Percentiles rank a stretch among this genome's conserved stretches.
phyloP scores from a whole-genome alignment of 805 yeast genomes.

The Sugiyamaella smithiae region DNA sequence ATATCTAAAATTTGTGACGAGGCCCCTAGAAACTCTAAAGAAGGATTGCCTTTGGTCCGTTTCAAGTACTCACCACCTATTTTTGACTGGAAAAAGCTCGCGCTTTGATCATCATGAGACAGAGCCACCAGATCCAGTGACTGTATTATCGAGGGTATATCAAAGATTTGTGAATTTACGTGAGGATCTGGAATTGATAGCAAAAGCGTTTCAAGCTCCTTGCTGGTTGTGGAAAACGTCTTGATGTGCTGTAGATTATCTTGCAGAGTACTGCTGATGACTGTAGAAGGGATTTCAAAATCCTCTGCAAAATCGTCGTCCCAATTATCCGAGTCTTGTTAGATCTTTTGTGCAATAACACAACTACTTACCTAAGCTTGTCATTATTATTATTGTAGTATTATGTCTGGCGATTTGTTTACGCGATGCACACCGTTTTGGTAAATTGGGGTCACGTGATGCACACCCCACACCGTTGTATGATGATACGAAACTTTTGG shows the following conservation, averaged over 20 bases:
- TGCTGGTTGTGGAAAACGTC: constrained; percentile 24
- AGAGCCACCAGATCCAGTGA: constrained; percentile 32
- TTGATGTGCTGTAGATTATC: constrained; percentile 21
- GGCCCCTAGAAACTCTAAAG: constrained; percentile 20
- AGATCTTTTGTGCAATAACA: background rate
- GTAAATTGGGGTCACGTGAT: constrained; percentile 3
- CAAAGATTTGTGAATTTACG: constrained; percentile 11
- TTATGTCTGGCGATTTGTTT: constrained; percentile 1
- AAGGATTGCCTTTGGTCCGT: constrained; percentile 2
- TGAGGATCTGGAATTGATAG: constrained; percentile 14
- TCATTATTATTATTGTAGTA: background rate
- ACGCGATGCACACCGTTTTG: background rate
- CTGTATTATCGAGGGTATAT: constrained; percentile 23
- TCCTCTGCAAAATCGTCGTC: constrained; percentile 53
- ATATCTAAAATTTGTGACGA: constrained; percentile 15
- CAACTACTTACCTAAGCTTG: background rate
- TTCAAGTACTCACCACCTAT: constrained; percentile 21
- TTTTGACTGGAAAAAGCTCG: constrained; percentile 22
- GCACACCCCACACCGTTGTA: background rate
- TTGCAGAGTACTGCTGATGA: constrained; percentile 20
- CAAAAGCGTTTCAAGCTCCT: constrained; percentile 23
- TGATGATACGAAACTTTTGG: too few species aligned
- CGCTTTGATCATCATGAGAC: constrained; percentile 26
- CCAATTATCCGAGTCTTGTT: constrained; percentile 44
- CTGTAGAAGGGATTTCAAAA: constrained; percentile 17